Conservation (phyloP, 495 filamentous ascomycete genomes). For the Trichoderma asperelloides region DNA sequence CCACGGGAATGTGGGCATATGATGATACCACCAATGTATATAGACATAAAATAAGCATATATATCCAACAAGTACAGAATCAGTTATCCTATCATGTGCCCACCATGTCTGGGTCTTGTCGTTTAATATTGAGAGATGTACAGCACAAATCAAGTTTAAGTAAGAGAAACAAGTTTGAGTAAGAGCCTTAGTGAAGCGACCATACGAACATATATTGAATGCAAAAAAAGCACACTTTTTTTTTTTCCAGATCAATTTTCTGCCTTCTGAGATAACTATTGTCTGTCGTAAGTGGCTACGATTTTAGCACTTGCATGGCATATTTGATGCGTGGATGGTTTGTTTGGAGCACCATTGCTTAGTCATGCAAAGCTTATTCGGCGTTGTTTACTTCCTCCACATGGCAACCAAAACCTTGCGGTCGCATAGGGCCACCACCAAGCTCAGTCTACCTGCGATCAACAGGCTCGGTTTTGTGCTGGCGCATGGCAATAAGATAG, state of each 20-base stretch:
- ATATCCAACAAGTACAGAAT: neutral
- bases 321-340: neutral
- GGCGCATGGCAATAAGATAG: too few species aligned
- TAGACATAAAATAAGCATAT: neutral
- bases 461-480: too few species aligned
- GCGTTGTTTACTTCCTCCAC: slow-evolving; percentile 9
- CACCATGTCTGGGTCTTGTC: too few species aligned
- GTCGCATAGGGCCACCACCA: neutral
- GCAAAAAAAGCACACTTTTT: too few species aligned
- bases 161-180: too few species aligned
- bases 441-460: neutral
- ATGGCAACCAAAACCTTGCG: slow-evolving; percentile 7
- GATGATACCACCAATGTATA: neutral
- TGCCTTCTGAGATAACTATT: too few species aligned
- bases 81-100: too few species aligned
- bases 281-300: neutral
- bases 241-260: too few species aligned
- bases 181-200: too few species aligned
- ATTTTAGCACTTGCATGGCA: neutral
- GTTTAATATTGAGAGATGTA: neutral
- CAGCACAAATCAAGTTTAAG: neutral
- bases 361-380: neutral
- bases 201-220: too few species aligned
- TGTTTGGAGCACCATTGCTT: neutral
- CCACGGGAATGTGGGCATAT: neutral